Conservation (phyloP, 164 flowering plant genomes). For the Berberis vulgaris region DNA sequence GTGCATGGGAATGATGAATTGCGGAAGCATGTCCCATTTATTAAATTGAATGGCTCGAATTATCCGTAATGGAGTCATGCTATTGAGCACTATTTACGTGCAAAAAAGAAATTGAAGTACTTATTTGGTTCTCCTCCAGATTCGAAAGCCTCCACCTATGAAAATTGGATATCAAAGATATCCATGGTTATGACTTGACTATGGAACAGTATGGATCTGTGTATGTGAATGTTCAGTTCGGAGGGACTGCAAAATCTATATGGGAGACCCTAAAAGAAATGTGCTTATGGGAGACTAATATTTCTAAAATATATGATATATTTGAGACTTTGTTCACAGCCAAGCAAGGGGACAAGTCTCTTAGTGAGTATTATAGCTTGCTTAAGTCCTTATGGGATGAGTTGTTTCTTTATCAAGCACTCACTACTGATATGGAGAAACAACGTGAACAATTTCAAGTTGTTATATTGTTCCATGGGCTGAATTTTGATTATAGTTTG, state of each 20-base stretch:
- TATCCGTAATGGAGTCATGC: background rate
- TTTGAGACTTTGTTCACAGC: background rate
- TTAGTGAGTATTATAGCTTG: background rate
- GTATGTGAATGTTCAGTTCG: background rate
- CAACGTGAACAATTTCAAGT: background rate
- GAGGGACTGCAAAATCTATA: background rate
- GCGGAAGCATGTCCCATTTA: background rate
- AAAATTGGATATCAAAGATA: background rate
- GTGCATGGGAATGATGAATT: background rate
- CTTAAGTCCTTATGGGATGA: background rate
- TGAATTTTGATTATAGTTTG: background rate
- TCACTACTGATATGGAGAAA: background rate
- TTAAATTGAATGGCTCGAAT: background rate
- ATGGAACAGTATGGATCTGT: constrained; percentile 2
- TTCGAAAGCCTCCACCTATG: background rate
- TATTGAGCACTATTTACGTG: background rate
- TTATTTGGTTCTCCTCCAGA: background rate
- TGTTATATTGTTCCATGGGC: background rate
- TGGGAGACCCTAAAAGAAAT: background rate
- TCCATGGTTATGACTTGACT: background rate
- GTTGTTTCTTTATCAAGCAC: background rate
- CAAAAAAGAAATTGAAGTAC: background rate
- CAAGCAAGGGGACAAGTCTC: background rate
- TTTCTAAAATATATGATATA: background rate
- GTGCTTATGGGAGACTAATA: background rate